A percentile compares a stretch with the other conserved stretches of the same genome.
These are phyloP conservation scores for Alternaria ventricosa DNA, from an alignment of 2,329 filamentous ascomycete genomes.

Conservation along the genomic window DNA sequence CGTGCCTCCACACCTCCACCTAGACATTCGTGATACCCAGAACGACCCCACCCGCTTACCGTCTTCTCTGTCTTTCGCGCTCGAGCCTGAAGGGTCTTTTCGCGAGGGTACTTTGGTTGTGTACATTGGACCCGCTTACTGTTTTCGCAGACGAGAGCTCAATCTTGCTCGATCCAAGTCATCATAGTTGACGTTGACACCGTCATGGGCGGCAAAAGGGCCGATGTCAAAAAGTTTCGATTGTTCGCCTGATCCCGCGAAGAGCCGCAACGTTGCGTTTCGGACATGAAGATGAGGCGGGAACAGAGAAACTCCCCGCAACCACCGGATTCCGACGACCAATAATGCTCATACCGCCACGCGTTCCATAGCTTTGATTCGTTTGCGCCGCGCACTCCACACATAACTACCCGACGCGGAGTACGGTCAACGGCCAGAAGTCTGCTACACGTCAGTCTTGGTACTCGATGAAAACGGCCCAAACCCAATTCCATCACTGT, in stretches of 20 bases:
- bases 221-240: not conserved
- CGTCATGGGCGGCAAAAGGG: not conserved
- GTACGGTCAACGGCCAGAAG: conserved; percentile 1
- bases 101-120: no score
- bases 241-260: not conserved
- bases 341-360: conserved; percentile 23
- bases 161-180: not conserved
- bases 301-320: conserved; percentile 16
- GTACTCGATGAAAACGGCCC: conserved; percentile 1
- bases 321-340: conserved; percentile 24
- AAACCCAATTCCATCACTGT: conserved; percentile 2
- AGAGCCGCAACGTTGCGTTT: conserved; percentile 9
- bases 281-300: conserved; percentile 37
- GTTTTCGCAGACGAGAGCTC: not conserved
- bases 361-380: conserved; percentile 27
- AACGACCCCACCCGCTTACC: not conserved
- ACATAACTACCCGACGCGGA: conserved; percentile 29
- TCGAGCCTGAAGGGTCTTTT: no score
- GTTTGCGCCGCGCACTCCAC: conserved; percentile 10
- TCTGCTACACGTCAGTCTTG: conserved; percentile 20
- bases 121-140: no score
- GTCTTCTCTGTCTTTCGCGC: no score
- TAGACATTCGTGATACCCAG: not conserved
- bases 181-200: not conserved
- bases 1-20: not conserved